Evolutionary conservation across 148 eudicot species (phyloP), one percentile per base, ranked within the genome.

Genomic region (Rhododendron simsii): DNA sequence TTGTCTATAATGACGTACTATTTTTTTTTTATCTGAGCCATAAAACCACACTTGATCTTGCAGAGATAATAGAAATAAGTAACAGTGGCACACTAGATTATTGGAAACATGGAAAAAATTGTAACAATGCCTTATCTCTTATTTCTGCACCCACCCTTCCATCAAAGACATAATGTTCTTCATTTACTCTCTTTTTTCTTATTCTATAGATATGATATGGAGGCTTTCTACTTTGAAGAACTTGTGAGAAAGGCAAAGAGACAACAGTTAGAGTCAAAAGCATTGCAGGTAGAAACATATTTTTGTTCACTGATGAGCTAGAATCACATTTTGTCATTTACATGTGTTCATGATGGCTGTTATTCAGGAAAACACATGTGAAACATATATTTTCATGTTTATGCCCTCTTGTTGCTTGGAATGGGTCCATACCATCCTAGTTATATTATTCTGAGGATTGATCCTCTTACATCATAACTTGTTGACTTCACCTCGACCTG

Each of bases 151-250:
- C 8, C 44, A 53, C 14, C 8, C 37, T 11, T 59, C 37, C 47
- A 57, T 55, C 47, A 7, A 55, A 50, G 80, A 47, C 47, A 41
- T 71, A 44, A 71, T 33, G 35, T 51, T 74, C 50, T n/a, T 84
- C 30, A 33, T 84, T 28, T 28, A 67, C n/a, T 26, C n/a, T 13
- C 13, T 53, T 0, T 23, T 12, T 23, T 23, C 39, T 45, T 21
- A 26, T 67, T 69, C 10, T n/a, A 13, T 81, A 90, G 92, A 48
- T 90, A 90, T 83, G 92, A 90, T 61, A 39, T 35, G 35, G 92
- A 90, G 83, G 48, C 90, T 80, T 73, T 55, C 78, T 90, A 81
- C 83, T 90, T 90, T 83, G 92, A 90, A 23, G 89, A 90, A 80
- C 82, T 69, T 51, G 90, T 90, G 86, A 88, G 90, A 87, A 87